Base-by-base conservation (phyloP, 169 alveolate species). In the Miamiensis avidus region DNA sequence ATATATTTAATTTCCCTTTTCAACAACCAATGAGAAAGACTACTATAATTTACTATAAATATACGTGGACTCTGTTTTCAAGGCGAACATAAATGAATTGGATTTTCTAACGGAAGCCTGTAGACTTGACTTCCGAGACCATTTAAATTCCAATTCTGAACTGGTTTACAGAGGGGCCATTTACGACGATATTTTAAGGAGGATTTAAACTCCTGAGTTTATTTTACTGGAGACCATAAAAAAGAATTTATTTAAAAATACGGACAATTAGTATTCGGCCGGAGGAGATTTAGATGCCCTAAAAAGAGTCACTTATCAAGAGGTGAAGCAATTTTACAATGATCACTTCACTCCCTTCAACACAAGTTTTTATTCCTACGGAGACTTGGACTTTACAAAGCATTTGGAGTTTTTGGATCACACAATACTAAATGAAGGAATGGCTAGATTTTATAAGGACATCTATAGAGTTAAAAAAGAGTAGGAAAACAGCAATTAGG, bases 61-160 rank as follows among this genome's bases (percentile, higher is more conserved):
- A 0, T 91, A 91, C 72, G 30, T 82, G 20, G 93, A 91, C 32
- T 85, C 89, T 34, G 26, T 88, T 20, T 91, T 89, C 83, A 81
- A 85, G 88, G 91, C 95, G 28, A 32, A 65, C 0, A 74, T 88
- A 29, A 82, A 89, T 28, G 31, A 86, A 1, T 31, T 27, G n/a
- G 95, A 91, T 75, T 91, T 91, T 74, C 78, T 76, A 65, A 87
- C 86, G 30, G 95, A 91, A 84, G 93, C 89, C 4, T 87, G 86
- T 69, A 81, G 95, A 74, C 64, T 88, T 15, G 95, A 91, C 72
- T 89, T 89, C 84, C 65, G 76, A 28, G 86, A 89, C 34, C 81
- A 83, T 75, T 74, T 83, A 26, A 79, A 79, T 16, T 64, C 33
- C 20, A 77, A 77, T 29, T 25, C 29, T 33, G 79, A 75, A 0